phyloP scores from a whole-genome alignment of 768 basidiomycete species.

The Lentinus tigrinus region DNA sequence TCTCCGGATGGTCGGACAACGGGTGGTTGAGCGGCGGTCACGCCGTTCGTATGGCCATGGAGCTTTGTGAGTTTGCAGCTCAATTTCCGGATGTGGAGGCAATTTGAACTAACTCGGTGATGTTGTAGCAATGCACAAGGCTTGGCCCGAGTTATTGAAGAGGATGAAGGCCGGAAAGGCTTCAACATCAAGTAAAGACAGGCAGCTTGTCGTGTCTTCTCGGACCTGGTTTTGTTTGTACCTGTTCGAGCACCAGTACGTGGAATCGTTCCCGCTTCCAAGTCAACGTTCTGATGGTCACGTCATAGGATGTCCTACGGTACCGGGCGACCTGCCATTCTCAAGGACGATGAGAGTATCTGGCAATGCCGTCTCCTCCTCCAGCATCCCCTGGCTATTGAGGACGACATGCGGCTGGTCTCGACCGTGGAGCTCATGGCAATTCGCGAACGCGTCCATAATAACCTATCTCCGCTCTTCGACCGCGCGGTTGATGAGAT shows the following conservation, averaged over 20 bases:
- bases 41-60: constrained; percentile 97
- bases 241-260: constrained; percentile 91
- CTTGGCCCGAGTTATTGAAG: constrained; percentile 80
- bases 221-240: constrained; percentile 94
- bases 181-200: constrained; percentile 59
- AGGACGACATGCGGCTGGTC: constrained; percentile 92
- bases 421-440: constrained; percentile 93
- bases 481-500: constrained; percentile 74
- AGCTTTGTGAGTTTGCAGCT: constrained; percentile 57
- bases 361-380: constrained; percentile 75
- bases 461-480: constrained; percentile 69
- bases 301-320: constrained; percentile 84
- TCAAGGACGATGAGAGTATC: constrained; percentile 92
- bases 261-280: constrained; percentile 15
- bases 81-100: neutral
- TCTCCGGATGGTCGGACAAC: constrained; percentile 93
- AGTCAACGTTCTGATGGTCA: constrained; percentile 14
- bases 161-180: constrained; percentile 73
- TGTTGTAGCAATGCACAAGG: constrained; percentile 78
- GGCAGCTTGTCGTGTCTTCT: constrained; percentile 75
- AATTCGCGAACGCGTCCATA: constrained; percentile 83
- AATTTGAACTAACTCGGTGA: neutral
- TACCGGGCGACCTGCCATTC: constrained; percentile 87
- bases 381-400: constrained; percentile 84
- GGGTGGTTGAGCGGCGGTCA: constrained; percentile 96